A percentile compares a stretch with the other conserved stretches of the same genome.
Evolutionary conservation across 1,139 yeast species (phyloP).

Genomic region (Nematodospora anomalae): DNA sequence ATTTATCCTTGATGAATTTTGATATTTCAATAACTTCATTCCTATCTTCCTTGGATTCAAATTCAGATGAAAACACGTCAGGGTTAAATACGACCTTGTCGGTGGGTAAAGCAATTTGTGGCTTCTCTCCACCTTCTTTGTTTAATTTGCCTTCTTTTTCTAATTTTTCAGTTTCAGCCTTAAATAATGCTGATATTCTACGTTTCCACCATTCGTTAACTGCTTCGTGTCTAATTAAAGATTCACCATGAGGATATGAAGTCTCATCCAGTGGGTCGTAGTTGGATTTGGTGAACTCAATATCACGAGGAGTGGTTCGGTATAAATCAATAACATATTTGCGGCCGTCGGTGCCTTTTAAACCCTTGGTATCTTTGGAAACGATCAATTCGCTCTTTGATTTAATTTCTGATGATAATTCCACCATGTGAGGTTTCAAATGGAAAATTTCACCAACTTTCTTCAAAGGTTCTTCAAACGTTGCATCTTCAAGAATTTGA

Average conservation of each 20-base stretch:
- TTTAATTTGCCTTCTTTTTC: conserved; percentile 45
- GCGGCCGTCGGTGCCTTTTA: conserved; percentile 82
- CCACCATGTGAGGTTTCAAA: conserved; percentile 65
- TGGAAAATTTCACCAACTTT: conserved; percentile 76
- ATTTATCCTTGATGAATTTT: conserved; percentile 53
- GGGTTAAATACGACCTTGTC: conserved; percentile 68
- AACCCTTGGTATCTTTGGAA: conserved; percentile 82
- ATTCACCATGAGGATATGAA: conserved; percentile 82
- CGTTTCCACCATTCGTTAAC: conserved; percentile 87
- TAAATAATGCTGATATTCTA: conserved; percentile 57
- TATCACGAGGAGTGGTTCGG: conserved; percentile 82
- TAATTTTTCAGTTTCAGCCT: conserved; percentile 49
- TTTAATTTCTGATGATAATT: conserved; percentile 31
- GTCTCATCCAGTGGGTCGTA: conserved; percentile 38
- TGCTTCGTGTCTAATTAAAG: conserved; percentile 82
- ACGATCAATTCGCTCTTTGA: conserved; percentile 54
- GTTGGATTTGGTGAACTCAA: conserved; percentile 64
- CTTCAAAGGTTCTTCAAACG: conserved; percentile 55
- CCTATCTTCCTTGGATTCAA: conserved; percentile 52
- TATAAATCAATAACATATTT: conserved; percentile 81
- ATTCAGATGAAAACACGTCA: conserved; percentile 62
- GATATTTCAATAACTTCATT: conserved; percentile 68
- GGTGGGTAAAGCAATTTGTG: conserved; percentile 57
- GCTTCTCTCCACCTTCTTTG: conserved; percentile 38
- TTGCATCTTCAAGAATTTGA: conserved; percentile 45